Evolutionary conservation across 129 eudicot genomes (phyloP).

Genomic region (Smallanthus sonchifolius): DNA sequence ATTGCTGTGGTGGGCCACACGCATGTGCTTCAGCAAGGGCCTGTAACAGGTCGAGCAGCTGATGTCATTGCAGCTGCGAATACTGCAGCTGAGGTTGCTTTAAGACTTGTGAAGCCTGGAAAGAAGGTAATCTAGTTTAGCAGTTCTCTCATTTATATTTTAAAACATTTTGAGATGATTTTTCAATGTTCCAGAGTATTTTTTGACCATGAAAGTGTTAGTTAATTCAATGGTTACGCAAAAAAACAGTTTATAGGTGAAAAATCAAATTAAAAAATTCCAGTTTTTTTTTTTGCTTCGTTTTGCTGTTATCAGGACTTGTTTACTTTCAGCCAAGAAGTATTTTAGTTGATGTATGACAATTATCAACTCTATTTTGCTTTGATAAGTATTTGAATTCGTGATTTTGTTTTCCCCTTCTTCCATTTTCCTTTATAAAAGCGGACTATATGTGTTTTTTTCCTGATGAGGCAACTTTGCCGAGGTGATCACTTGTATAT

Average conservation of each 20-base stretch:
- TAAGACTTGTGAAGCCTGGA: constrained; percentile 95
- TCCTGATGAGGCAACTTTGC: constrained; percentile 52
- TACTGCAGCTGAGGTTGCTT: constrained; percentile 97
- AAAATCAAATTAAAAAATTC: not conserved
- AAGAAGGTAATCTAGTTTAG: constrained; percentile 58
- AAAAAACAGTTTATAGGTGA: not conserved
- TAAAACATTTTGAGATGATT: not conserved
- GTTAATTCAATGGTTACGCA: not conserved
- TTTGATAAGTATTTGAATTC: not conserved
- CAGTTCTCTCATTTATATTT: not conserved
- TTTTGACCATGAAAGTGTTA: not conserved
- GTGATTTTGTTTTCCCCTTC: constrained; percentile 3
- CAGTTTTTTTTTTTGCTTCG: not conserved
- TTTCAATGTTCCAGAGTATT: not conserved
- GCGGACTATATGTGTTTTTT: not conserved
- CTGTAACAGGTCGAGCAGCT: constrained; percentile 84
- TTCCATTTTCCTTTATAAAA: not conserved
- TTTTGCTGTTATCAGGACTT: not conserved
- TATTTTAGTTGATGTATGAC: not conserved
- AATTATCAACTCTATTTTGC: not conserved
- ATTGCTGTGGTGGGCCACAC: constrained; percentile 94
- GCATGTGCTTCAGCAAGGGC: constrained; percentile 75
- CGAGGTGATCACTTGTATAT: constrained; percentile 46
- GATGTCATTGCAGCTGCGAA: constrained; percentile 92
- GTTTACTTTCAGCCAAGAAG: not conserved